Evolutionary conservation across 108 stramenopile species (phyloP).

Genomic region (Stephanodiscus minutulus): DNA sequence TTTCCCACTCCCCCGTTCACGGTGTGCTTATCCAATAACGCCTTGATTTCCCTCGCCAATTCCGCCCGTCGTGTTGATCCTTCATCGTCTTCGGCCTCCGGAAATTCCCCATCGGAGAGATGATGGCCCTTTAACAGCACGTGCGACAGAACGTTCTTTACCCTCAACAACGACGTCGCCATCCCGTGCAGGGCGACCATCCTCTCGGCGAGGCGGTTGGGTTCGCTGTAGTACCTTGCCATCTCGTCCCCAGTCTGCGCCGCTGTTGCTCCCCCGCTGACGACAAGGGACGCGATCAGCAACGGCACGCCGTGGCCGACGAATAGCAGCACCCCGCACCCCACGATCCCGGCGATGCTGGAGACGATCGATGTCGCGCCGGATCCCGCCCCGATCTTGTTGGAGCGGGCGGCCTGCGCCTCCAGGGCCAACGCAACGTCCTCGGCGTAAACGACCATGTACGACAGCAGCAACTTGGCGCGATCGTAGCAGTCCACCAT

Average conservation of each 20-base stretch:
- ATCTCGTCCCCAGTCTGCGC: slow-evolving; percentile 60
- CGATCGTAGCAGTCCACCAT: slow-evolving; percentile 79
- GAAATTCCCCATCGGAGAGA: neutral
- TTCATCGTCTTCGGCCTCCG: slow-evolving; percentile 4
- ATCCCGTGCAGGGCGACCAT: slow-evolving; percentile 72
- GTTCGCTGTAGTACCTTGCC: slow-evolving; percentile 67
- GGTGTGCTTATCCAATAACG: slow-evolving; percentile 26
- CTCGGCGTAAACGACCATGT: slow-evolving; percentile 60
- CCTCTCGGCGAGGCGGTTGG: slow-evolving; percentile 63
- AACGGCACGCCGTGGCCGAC: slow-evolving; percentile 62
- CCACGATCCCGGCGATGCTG: slow-evolving; percentile 64
- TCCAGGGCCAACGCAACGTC: slow-evolving; percentile 50
- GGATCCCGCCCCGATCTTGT: slow-evolving; percentile 58
- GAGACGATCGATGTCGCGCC: slow-evolving; percentile 62
- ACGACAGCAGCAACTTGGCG: slow-evolving; percentile 55
- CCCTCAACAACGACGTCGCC: slow-evolving; percentile 55
- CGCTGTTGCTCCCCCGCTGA: slow-evolving; percentile 69
- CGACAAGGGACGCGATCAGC: slow-evolving; percentile 67
- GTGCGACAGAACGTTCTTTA: slow-evolving; percentile 62
- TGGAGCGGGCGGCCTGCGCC: slow-evolving; percentile 45
- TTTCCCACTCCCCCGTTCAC: slow-evolving; percentile 5
- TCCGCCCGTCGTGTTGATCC: slow-evolving; percentile 1
- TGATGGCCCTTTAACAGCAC: slow-evolving; percentile 29
- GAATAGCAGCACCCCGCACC: slow-evolving; percentile 64
- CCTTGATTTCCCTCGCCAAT: slow-evolving; percentile 24